These are phyloP conservation scores for Leishmania guyanensis DNA, from an alignment of 208 protist genomes.

Conservation along the genomic window DNA sequence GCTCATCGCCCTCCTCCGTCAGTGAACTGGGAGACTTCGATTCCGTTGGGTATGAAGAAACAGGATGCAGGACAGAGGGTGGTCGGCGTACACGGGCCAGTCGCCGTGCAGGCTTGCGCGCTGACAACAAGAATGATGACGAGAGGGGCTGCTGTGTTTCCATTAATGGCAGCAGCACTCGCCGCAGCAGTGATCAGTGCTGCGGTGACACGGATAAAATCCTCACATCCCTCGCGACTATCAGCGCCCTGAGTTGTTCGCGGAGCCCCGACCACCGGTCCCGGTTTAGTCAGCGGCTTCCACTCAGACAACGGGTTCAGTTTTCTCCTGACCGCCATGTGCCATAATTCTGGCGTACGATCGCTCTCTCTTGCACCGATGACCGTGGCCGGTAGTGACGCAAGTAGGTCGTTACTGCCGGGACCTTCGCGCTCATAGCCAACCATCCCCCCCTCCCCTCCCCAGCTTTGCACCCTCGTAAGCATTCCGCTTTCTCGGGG, in stretches of 20 bases:
- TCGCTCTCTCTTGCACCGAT: not conserved
- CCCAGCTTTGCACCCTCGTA: conserved; percentile 31
- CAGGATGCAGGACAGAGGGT: not conserved
- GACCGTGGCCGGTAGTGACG: not conserved
- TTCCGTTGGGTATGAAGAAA: not conserved
- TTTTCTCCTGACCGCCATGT: not conserved
- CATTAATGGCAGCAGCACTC: not conserved
- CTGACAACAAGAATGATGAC: not conserved
- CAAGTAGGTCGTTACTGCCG: conserved; percentile 8
- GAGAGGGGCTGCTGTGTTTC: not conserved
- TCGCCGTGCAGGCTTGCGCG: not conserved
- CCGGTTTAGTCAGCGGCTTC: not conserved
- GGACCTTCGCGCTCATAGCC: conserved; percentile 24
- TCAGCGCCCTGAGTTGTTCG: not conserved
- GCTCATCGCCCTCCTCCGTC: not conserved
- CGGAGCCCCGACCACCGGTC: not conserved
- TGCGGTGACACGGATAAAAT: not conserved
- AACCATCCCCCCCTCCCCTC: conserved; percentile 18
- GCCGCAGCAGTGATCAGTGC: not conserved
- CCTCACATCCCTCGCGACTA: not conserved
- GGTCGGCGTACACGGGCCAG: not conserved
- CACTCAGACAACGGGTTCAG: not conserved
- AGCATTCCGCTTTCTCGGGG: conserved; percentile 34
- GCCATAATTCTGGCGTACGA: not conserved
- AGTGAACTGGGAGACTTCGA: not conserved